Evolutionary conservation across 495 filamentous ascomycete genomes (phyloP).

Genomic region (Hypoxylon fragiforme): DNA sequence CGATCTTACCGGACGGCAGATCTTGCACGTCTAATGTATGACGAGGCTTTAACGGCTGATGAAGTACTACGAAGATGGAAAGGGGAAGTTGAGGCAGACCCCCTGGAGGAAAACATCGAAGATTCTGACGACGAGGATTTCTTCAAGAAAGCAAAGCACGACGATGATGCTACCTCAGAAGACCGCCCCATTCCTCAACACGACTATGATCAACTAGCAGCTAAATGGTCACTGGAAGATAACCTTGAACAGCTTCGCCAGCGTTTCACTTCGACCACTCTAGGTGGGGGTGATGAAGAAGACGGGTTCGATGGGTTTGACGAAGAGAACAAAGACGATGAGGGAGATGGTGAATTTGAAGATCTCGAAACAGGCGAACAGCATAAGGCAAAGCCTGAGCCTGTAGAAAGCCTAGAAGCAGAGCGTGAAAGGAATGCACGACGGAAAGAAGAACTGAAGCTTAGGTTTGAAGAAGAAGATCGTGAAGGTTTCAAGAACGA

Average conservation of each 20-base stretch:
- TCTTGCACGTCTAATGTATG: constrained; percentile 85
- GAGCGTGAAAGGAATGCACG: constrained; percentile 90
- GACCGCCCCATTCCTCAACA: constrained; percentile 77
- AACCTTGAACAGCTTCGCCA: constrained; percentile 72
- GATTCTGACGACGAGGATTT: constrained; percentile 84
- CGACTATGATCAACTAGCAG: constrained; percentile 77
- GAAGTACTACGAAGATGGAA: constrained; percentile 80
- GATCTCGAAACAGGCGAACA: constrained; percentile 82
- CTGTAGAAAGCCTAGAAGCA: constrained; percentile 60
- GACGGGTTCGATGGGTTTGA: constrained; percentile 51
- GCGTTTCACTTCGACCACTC: constrained; percentile 72
- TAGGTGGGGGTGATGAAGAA: constrained; percentile 55
- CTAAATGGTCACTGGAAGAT: constrained; percentile 80
- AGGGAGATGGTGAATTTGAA: constrained; percentile 89
- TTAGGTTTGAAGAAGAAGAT: constrained; percentile 96
- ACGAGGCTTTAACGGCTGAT: constrained; percentile 71
- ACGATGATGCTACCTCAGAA: constrained; percentile 65
- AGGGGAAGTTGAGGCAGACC: constrained; percentile 66
- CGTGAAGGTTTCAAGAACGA: constrained; percentile 89
- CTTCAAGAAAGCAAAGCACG: constrained; percentile 66
- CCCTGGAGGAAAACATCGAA: constrained; percentile 55
- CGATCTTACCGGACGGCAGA: constrained; percentile 74
- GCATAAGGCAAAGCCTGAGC: constrained; percentile 42
- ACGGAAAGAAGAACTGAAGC: constrained; percentile 89
- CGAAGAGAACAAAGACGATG: constrained; percentile 74